Base-by-base conservation (phyloP, 257 asterid genomes). In the Primulina huaijiensis region DNA sequence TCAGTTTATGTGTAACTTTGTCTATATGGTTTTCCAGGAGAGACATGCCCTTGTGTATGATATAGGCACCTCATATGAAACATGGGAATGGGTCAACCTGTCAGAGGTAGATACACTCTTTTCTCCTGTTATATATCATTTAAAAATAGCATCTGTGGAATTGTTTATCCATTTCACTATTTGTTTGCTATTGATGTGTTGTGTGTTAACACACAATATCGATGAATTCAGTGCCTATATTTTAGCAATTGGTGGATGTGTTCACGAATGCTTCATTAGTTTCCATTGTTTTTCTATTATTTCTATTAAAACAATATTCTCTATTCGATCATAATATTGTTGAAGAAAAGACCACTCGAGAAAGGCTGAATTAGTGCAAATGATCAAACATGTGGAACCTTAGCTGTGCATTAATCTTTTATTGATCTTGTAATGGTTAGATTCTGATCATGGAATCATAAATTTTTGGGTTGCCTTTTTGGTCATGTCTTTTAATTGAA, bases 61-160 rank as follows among this genome's bases (percentile, higher is more conserved):
- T 77, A 81, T 70, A 20, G 81, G 83, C 60, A 88, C 92, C 75
- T 50, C 74, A 59, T 50, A 62, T 68, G 96, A 90, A 79, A 79
- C 90, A 8, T 78, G 82, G 85, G 96, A 90, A 69, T 90, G 96
- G 96, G 88, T 90, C 72, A 86, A 86, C 77, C 92, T 90, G 56
- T 75, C 88, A 50, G 95, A 88, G 95, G 97, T 88, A 81, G 38
- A 25, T 70, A 53, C 64, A 74, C 66, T 71, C 6, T 52, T 69
- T 40, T 69, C 75, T 60, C 30, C 64, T 62, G 67, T 63, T 70
- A 16, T 56, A 55, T 37, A 57, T 60, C 67, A 31, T 68, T 72
- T 70, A 20, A 14, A 29, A 56, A 72, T 19, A 23, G 20, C 27
- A 2, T 62, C 57, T 31, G 16, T n/a, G n/a, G 19, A 43, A 17